Evolutionary conservation across 1,139 yeast species (phyloP).

Genomic region (Scheffersomyces quercinus): DNA sequence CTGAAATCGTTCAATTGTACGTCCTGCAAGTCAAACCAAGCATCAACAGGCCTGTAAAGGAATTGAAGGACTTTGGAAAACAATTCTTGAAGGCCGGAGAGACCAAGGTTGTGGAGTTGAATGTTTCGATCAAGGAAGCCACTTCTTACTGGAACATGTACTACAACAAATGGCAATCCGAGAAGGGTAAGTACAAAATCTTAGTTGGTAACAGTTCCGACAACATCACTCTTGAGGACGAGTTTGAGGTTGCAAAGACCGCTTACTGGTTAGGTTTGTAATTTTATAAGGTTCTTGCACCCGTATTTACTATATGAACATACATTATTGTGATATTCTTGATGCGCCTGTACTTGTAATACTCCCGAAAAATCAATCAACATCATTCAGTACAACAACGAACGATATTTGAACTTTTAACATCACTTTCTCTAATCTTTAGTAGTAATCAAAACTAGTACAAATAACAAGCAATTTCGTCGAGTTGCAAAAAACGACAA

Average conservation of each 20-base stretch:
- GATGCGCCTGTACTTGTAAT: no score
- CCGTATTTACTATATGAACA: no score
- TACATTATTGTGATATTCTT: no score
- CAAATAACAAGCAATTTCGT: no score
- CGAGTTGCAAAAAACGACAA: no score
- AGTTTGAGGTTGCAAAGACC: constrained; percentile 10
- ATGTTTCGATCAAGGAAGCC: constrained; percentile 48
- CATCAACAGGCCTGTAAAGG: constrained; percentile 55
- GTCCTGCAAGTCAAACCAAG: constrained; percentile 39
- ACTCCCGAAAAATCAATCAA: no score
- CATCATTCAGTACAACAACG: no score
- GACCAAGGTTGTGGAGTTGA: constrained; percentile 32
- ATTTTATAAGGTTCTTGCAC: neutral
- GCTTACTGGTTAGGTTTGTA: constrained; percentile 10
- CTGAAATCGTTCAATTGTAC: constrained; percentile 51
- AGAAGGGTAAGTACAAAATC: constrained; percentile 52
- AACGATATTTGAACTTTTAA: no score
- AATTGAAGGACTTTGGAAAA: constrained; percentile 57
- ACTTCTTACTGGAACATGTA: constrained; percentile 56
- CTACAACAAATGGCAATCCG: constrained; percentile 50
- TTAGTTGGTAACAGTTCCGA: constrained; percentile 42
- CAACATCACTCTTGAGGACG: constrained; percentile 15
- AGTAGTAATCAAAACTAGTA: no score
- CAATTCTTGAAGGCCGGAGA: constrained; percentile 44
- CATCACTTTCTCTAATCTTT: no score